Evolutionary conservation across 495 filamentous ascomycete species (phyloP).

Genomic region (Penicillium steckii): DNA sequence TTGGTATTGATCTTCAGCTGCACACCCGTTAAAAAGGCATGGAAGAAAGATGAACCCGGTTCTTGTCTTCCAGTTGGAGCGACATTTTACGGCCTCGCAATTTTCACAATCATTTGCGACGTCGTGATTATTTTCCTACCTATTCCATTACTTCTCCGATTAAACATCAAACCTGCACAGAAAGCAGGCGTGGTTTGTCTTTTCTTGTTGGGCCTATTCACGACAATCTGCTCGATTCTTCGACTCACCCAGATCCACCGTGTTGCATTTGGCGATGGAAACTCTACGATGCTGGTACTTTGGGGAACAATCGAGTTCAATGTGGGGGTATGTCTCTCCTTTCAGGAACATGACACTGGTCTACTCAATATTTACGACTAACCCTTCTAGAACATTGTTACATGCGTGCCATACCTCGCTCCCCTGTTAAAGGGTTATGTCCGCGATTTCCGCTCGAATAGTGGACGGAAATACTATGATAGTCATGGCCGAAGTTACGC

Average conservation of each 20-base stretch:
- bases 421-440: constrained; percentile 40
- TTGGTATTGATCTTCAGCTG: constrained; percentile 54
- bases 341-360: no score
- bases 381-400: constrained; percentile 42
- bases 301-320: constrained; percentile 62
- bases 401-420: constrained; percentile 45
- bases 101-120: constrained; percentile 53
- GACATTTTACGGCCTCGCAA: constrained; percentile 53
- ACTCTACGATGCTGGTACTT: constrained; percentile 57
- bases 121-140: constrained; percentile 53
- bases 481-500: constrained; percentile 24
- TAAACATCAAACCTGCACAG: constrained; percentile 50
- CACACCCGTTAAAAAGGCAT: constrained; percentile 45
- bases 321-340: constrained; percentile 40
- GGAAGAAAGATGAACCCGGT: constrained; percentile 37
- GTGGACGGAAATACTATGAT: constrained; percentile 23
- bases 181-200: constrained; percentile 54
- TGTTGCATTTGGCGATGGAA: constrained; percentile 51
- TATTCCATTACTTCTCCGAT: constrained; percentile 49
- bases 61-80: constrained; percentile 49
- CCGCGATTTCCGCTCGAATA: constrained; percentile 30
- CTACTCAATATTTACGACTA: not conserved
- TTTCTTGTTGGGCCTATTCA: constrained; percentile 58
- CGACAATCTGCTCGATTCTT: constrained; percentile 55
- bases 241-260: constrained; percentile 53